phyloP scores from a whole-genome alignment of 768 basidiomycete species.

The Auriscalpium vulgare region DNA sequence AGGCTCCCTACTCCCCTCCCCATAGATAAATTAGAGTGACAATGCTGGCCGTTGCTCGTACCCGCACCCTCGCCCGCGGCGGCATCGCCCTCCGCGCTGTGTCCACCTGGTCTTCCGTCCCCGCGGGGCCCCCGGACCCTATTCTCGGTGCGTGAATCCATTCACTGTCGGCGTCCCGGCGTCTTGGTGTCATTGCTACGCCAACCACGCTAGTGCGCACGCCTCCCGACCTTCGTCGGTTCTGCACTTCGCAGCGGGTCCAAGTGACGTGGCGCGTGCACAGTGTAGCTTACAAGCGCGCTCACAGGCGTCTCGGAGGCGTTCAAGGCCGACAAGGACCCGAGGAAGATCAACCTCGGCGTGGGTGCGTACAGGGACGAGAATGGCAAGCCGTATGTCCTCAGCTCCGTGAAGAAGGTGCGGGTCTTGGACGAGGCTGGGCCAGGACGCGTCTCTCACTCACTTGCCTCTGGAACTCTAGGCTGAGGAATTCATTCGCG shows the following conservation, averaged over 20 bases:
- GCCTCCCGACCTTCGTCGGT: background rate
- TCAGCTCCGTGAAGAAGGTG: conserved; percentile 85
- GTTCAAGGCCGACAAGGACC: conserved; percentile 90
- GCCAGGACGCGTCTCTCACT: background rate
- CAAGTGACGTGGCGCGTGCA: conserved; percentile 3
- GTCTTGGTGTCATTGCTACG: background rate
- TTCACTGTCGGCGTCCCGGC: background rate
- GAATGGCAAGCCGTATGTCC: conserved; percentile 90
- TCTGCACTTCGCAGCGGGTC: background rate
- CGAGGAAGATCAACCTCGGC: conserved; percentile 94
- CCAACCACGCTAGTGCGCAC: background rate
- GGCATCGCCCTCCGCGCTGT: conserved; percentile 33
- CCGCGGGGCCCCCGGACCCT: conserved; percentile 85
- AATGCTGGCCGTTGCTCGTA: conserved; percentile 34
- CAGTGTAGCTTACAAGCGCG: background rate
- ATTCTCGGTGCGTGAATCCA: conserved; percentile 62
- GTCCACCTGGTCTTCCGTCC: conserved; percentile 77
- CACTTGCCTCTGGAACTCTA: conserved; percentile 22
- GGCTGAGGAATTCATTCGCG: conserved; percentile 70
- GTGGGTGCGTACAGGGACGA: conserved; percentile 96
- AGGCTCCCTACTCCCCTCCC: conserved; percentile 16
- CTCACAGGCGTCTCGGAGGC: conserved; percentile 84
- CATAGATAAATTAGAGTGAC: conserved; percentile 12
- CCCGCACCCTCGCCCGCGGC: conserved; percentile 43
- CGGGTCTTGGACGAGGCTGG: background rate